These are phyloP conservation scores for Ogataea paradorogensis DNA, from an alignment of 805 yeast species.

Conservation along the genomic window DNA sequence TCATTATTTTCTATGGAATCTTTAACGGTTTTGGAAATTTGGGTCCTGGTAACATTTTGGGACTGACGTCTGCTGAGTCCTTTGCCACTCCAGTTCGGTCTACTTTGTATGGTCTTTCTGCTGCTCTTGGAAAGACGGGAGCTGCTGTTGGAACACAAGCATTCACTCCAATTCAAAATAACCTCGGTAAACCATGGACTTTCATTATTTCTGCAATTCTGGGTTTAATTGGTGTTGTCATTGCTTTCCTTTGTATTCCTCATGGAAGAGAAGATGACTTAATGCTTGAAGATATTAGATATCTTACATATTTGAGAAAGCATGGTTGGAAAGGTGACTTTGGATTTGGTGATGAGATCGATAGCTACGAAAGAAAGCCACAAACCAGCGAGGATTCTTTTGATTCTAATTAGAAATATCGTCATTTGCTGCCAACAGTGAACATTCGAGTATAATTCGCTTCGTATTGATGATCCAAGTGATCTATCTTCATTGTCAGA, in stretches of 20 bases:
- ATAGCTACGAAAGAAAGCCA: constrained; percentile 46
- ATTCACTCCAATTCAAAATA: constrained; percentile 62
- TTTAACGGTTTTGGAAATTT: constrained; percentile 69
- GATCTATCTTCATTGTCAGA: constrained; percentile 65
- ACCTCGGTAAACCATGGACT: constrained; percentile 70
- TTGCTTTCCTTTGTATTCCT: constrained; percentile 63
- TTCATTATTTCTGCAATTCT: constrained; percentile 75
- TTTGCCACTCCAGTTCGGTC: constrained; percentile 79
- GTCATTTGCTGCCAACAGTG: constrained; percentile 1
- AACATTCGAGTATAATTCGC: constrained; percentile 37
- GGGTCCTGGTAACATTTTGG: constrained; percentile 79
- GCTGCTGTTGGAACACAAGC: constrained; percentile 79
- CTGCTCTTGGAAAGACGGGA: constrained; percentile 80
- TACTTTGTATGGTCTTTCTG: constrained; percentile 69
- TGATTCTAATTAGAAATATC: neutral
- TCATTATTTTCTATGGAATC: constrained; percentile 69
- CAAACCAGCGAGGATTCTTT: neutral
- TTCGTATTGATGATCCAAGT: constrained; percentile 56
- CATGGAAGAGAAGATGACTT: constrained; percentile 68
- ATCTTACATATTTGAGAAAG: constrained; percentile 43
- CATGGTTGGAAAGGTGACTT: constrained; percentile 49
- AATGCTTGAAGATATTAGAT: constrained; percentile 45
- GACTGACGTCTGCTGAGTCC: constrained; percentile 62
- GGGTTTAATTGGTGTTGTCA: constrained; percentile 61
- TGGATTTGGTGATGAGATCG: constrained; percentile 58